Conservation (phyloP, 345 rosid species). For the Boechera retrofracta region DNA sequence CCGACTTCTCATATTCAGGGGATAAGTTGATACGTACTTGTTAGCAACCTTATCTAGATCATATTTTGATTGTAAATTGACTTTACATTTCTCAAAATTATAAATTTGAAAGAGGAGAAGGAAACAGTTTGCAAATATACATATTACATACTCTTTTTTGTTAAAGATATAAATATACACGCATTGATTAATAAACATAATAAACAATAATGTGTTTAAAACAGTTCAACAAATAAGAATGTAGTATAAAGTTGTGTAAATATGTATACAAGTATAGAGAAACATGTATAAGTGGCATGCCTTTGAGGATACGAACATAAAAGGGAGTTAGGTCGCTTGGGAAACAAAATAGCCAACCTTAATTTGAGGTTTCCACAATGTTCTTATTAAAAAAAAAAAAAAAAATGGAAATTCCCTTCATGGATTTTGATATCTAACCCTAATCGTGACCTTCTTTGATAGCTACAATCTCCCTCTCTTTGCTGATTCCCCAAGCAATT, state of each 20-base stretch:
- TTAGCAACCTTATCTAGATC: constrained; percentile 37
- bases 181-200: neutral
- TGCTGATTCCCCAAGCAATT: constrained; percentile 43
- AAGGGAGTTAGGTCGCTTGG: constrained; percentile 46
- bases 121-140: neutral
- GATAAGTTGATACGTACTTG: constrained; percentile 32
- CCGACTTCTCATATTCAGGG: constrained; percentile 19
- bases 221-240: neutral
- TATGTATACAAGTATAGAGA: neutral
- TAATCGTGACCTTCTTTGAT: constrained; percentile 44
- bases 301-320: constrained; percentile 43
- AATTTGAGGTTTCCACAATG: constrained; percentile 26
- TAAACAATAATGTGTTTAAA: neutral
- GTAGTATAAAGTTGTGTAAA: neutral
- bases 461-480: constrained; percentile 43
- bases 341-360: constrained; percentile 37
- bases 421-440: constrained; percentile 48
- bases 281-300: constrained; percentile 40
- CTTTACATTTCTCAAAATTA: constrained; percentile 3
- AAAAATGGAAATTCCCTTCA: constrained; percentile 22
- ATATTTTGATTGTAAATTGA: constrained; percentile 19
- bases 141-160: too few relatives aligned
- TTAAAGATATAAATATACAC: neutral
- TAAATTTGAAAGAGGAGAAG: constrained; percentile 11
- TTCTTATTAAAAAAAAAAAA: neutral